phyloP scores from a whole-genome alignment of 176 grass and related monocot genomes.

The Rhynchospora pubera region DNA sequence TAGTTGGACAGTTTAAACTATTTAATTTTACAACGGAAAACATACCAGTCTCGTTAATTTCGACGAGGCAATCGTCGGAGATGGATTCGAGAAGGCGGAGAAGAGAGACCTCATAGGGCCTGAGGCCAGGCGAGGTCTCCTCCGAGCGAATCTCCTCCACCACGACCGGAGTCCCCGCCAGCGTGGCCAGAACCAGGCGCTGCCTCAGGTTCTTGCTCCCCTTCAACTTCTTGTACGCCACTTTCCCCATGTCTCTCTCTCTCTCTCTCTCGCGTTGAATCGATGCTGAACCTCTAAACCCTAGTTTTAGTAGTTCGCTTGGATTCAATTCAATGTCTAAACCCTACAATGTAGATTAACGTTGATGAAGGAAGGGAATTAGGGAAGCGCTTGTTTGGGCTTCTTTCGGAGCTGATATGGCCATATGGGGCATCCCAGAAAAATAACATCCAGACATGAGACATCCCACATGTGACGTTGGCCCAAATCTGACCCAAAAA shows the following conservation, averaged over 20 bases:
- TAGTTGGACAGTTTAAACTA: not conserved
- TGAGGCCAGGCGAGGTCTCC: slow-evolving; percentile 55
- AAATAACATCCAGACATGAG: no score
- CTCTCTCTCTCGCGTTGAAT: not conserved
- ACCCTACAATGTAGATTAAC: no score
- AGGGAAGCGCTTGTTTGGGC: not conserved
- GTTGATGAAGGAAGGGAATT: no score
- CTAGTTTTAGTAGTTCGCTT: not conserved
- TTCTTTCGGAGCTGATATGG: no score
- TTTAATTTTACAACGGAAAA: not conserved
- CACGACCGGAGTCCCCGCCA: slow-evolving; percentile 47
- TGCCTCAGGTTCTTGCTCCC: slow-evolving; percentile 67
- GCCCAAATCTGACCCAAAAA: no score
- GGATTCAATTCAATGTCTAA: not conserved
- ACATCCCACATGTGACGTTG: no score
- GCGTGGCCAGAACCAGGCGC: slow-evolving; percentile 70
- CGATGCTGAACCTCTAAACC: slow-evolving; percentile 5
- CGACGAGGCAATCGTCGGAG: slow-evolving; percentile 61
- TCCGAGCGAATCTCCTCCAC: slow-evolving; percentile 66
- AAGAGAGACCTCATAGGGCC: slow-evolving; percentile 64
- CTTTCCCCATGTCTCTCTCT: slow-evolving; percentile 14
- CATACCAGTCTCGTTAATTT: slow-evolving; percentile 68
- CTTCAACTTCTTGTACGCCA: slow-evolving; percentile 33
- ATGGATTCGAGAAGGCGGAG: slow-evolving; percentile 75
- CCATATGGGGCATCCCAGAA: no score